Percentiles rank a stretch among this genome's conserved stretches.
Evolutionary conservation across 306 rosid species (phyloP).

Genomic region (Prunus kanzakura): DNA sequence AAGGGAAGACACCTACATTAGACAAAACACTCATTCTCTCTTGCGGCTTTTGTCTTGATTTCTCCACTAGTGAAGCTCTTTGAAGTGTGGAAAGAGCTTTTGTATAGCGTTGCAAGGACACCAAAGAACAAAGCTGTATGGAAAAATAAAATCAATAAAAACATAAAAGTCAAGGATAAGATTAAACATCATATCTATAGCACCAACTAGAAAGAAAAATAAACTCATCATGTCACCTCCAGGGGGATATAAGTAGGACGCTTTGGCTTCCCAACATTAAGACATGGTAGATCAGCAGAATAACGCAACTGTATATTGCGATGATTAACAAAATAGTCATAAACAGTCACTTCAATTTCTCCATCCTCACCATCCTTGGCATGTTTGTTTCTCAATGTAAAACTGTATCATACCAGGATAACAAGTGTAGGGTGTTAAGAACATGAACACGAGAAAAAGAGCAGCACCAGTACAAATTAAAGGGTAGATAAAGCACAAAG

Average conservation of each 20-base stretch:
- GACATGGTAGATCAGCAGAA: constrained; percentile 75
- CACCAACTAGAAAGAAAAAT: background rate
- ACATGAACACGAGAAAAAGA: background rate
- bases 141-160: background rate
- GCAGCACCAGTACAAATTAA: background rate
- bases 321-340: constrained; percentile 68
- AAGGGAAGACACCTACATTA: constrained; percentile 40
- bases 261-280: constrained; percentile 93
- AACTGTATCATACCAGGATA: constrained; percentile 34
- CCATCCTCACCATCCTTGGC: constrained; percentile 42
- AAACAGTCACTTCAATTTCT: constrained; percentile 61
- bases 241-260: constrained; percentile 79
- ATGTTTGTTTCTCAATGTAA: constrained; percentile 52
- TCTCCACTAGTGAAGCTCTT: constrained; percentile 80
- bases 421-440: background rate
- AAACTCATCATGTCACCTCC: constrained; percentile 51
- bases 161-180: background rate
- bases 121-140: constrained; percentile 65
- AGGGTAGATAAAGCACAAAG: background rate
- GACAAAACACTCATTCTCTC: constrained; percentile 75
- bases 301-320: constrained; percentile 57
- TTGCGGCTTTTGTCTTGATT: constrained; percentile 90
- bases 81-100: constrained; percentile 77
- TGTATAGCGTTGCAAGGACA: constrained; percentile 84
- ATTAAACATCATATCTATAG: background rate